These are phyloP conservation scores for Sporormia fimetaria DNA, from an alignment of 495 filamentous ascomycete species.

Conservation along the genomic window DNA sequence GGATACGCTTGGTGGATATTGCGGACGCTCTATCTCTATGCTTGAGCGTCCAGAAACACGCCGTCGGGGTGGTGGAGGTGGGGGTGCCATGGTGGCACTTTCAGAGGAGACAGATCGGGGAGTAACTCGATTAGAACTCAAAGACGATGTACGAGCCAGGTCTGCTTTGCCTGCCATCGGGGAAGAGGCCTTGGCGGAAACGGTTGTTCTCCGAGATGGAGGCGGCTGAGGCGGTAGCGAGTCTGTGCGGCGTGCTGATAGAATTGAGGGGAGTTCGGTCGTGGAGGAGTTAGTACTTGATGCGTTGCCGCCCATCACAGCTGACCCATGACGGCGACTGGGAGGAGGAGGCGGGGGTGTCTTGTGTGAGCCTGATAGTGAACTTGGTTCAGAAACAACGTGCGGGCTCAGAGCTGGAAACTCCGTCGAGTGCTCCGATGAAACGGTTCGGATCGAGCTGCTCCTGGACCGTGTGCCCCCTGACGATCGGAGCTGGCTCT, in stretches of 20 bases:
- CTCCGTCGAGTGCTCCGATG: constrained; percentile 20
- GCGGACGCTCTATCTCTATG: constrained; percentile 17
- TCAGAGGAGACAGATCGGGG: constrained; percentile 9
- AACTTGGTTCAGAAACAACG: constrained; percentile 2
- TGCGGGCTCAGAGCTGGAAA: constrained; percentile 4
- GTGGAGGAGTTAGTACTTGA: constrained; percentile 17
- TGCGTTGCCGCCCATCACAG: constrained; percentile 4
- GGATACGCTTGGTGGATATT: constrained; percentile 4
- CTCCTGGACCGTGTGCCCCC: constrained; percentile 21
- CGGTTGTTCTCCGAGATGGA: constrained; percentile 8
- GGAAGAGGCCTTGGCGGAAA: constrained; percentile 16
- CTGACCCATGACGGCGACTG: constrained; percentile 18
- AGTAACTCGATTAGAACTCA: constrained; percentile 4
- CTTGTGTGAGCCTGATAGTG: constrained; percentile 7
- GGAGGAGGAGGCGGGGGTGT: constrained; percentile 28
- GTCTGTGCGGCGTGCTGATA: constrained; percentile 5
- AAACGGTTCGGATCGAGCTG: constrained; percentile 26
- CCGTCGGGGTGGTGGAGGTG: constrained; percentile 27
- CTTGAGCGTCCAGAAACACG: constrained; percentile 12
- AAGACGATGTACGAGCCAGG: constrained; percentile 10
- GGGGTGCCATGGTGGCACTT: constrained; percentile 22
- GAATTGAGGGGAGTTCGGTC: constrained; percentile 11
- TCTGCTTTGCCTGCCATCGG: constrained; percentile 7
- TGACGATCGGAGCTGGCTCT: constrained; percentile 21
- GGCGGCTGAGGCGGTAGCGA: constrained; percentile 15